Conservation (phyloP, 768 basidiomycete genomes). For the Agaricus blazei region DNA sequence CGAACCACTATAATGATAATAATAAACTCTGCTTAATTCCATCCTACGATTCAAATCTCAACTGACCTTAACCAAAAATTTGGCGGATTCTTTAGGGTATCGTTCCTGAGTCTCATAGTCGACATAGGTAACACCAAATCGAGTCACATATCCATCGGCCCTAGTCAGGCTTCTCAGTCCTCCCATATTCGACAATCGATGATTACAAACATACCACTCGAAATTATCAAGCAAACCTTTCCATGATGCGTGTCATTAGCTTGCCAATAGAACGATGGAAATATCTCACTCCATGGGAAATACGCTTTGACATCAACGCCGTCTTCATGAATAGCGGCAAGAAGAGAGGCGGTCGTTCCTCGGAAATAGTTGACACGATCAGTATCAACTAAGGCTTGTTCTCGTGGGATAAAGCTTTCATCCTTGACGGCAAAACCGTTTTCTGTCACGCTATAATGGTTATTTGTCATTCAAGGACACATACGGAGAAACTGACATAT, state of each 20-base stretch:
- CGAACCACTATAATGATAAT: conserved; percentile 31
- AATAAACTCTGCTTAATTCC: not conserved
- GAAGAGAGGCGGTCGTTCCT: conserved; percentile 49
- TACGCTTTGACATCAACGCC: conserved; percentile 59
- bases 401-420: conserved; percentile 48
- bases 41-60: not conserved
- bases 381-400: conserved; percentile 49
- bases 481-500: not conserved
- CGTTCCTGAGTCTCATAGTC: conserved; percentile 66
- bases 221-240: conserved; percentile 66
- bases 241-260: conserved; percentile 3
- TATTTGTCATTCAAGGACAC: conserved; percentile 1
- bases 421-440: conserved; percentile 70
- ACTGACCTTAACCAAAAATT: conserved; percentile 49
- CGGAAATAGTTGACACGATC: conserved; percentile 66
- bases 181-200: not conserved
- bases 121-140: conserved; percentile 70
- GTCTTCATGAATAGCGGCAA: conserved; percentile 56
- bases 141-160: conserved; percentile 66
- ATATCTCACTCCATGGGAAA: conserved; percentile 60
- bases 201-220: conserved; percentile 43
- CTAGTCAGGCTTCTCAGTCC: conserved; percentile 11
- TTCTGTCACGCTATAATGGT: conserved; percentile 53
- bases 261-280: not conserved
- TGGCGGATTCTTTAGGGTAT: conserved; percentile 58